A percentile compares a stretch with the other conserved stretches of the same genome.
phyloP scores from a whole-genome alignment of 257 asterid species.

The Lycium barbarum region DNA sequence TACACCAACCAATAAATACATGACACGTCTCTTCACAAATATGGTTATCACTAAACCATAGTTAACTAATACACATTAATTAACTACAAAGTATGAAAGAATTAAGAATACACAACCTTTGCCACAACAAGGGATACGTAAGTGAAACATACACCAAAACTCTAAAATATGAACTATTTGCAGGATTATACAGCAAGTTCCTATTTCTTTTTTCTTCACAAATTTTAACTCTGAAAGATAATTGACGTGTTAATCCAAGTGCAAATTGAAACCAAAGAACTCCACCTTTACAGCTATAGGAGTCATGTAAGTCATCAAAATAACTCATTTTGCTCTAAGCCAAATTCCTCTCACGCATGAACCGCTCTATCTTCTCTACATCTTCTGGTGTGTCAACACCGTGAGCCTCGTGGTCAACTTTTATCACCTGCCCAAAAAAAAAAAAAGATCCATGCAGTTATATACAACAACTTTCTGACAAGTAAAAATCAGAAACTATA shows the following conservation, averaged over 20 bases:
- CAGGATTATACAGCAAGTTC: background rate
- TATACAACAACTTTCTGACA: background rate
- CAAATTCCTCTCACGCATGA: constrained; percentile 29
- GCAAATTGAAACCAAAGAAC: background rate
- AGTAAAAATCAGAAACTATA: background rate
- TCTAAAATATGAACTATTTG: constrained; percentile 11
- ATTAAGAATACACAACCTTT: background rate
- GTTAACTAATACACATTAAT: background rate
- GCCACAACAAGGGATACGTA: background rate
- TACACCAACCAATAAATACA: background rate
- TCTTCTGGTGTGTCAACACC: constrained; percentile 33
- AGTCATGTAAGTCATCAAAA: background rate
- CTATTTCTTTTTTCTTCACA: background rate
- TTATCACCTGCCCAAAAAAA: constrained; percentile 10
- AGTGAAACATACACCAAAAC: background rate
- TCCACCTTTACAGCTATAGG: background rate
- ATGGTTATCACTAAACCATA: background rate
- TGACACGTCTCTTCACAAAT: background rate
- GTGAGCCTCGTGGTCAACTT: constrained; percentile 32
- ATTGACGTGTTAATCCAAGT: background rate
- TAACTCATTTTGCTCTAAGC: constrained; percentile 19
- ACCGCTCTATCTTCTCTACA: constrained; percentile 32
- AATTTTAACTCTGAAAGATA: background rate
- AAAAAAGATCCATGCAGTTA: background rate
- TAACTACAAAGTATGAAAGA: background rate